These are phyloP conservation scores for Zygoascus hellenicus DNA, from an alignment of 1,139 yeast genomes.

Conservation along the genomic window DNA sequence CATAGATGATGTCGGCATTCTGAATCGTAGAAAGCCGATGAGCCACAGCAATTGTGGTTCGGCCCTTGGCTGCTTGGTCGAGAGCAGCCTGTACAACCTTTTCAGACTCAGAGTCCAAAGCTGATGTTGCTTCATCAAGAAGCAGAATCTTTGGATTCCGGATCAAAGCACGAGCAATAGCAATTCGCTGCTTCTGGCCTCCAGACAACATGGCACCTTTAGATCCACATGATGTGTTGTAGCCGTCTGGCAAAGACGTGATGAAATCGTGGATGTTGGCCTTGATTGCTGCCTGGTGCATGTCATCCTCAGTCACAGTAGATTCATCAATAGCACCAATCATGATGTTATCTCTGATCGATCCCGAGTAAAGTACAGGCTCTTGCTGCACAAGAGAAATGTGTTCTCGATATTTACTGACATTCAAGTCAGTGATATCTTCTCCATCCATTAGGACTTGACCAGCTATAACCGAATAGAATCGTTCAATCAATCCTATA, in stretches of 20 bases:
- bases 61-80: constrained; percentile 55
- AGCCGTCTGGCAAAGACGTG: constrained; percentile 69
- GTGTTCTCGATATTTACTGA: constrained; percentile 62
- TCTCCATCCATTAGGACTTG: constrained; percentile 61
- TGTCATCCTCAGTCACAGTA: constrained; percentile 53
- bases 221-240: constrained; percentile 79
- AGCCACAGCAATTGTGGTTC: constrained; percentile 86
- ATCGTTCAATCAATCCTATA: constrained; percentile 72
- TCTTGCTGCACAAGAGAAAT: constrained; percentile 84
- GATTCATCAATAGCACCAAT: constrained; percentile 57
- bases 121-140: constrained; percentile 77
- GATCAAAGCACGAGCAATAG: constrained; percentile 70
- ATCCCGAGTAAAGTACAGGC: constrained; percentile 82
- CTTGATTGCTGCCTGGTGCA: constrained; percentile 63
- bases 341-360: constrained; percentile 72
- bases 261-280: constrained; percentile 82
- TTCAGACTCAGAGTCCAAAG: constrained; percentile 75
- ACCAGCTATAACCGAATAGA: constrained; percentile 72
- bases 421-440: constrained; percentile 62
- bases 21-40: constrained; percentile 88
- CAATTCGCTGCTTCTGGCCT: constrained; percentile 78
- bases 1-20: constrained; percentile 87
- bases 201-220: constrained; percentile 77
- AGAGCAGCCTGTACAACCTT: constrained; percentile 65
- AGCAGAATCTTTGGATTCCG: constrained; percentile 62